Base-by-base conservation (phyloP, 2,329 filamentous ascomycete species). In the Chaetoscypha palmicola region DNA sequence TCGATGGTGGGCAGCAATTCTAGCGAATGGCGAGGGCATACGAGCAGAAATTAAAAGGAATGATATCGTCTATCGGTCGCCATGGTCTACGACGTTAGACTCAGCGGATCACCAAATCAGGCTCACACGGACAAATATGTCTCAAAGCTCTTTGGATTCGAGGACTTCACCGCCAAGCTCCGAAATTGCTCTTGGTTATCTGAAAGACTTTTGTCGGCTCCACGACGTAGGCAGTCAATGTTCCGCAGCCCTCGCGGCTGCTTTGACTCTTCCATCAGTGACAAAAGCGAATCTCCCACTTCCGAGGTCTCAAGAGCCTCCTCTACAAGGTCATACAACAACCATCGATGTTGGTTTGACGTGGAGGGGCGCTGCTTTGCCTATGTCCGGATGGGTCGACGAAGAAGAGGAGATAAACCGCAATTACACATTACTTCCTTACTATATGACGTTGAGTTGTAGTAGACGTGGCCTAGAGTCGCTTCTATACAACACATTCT, bases 361-460 rank as follows among this genome's bases (percentile, higher is more conserved):
- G 17, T n/a, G n/a, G n/a, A n/a, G n/a, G n/a, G n/a, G n/a, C n/a
- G n/a, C n/a, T n/a, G n/a, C n/a, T n/a, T n/a, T n/a, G n/a, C n/a
- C n/a, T n/a, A n/a, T n/a, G n/a, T 38, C 32, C 38, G 41, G 35
- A 1, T 19, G 24, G 24, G 35, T 38, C 11, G 26, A 32, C 24
- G 14, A 23, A 7, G 41, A 44, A 19, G 32, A 32, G 19, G 26
- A 17, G 20, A n/a, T n/a, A n/a, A n/a, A n/a, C n/a, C n/a, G n/a
- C n/a, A n/a, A n/a, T n/a, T n/a, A n/a, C n/a, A n/a, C n/a, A n/a
- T 28, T 46, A 14, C 35, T 47, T 11, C 34, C 32, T 34, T 47
- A 47, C 34, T 47, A 47, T 39, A 47, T 47, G 39, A 47, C 45
- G n/a, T 43, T 47, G 28, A 47, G 45, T 23, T 47, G 38, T n/a